Percentiles rank a stretch among this genome's conserved stretches.
phyloP scores from a whole-genome alignment of 2,329 filamentous ascomycete genomes.

The Dactylella cylindrospora region DNA sequence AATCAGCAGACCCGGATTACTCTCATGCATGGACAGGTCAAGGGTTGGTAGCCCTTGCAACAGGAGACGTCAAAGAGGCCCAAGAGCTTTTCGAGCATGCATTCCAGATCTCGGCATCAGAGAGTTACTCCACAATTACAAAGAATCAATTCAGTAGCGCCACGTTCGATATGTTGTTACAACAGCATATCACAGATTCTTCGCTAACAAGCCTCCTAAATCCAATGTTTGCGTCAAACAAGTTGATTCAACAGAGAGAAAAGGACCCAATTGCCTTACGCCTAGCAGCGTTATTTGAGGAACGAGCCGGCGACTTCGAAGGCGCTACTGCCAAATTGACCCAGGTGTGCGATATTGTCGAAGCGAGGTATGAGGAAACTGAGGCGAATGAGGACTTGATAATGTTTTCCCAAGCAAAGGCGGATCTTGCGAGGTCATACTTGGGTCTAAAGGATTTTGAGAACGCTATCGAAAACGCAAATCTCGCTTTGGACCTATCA shows the following conservation, averaged over 20 bases:
- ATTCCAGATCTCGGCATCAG: conserved; percentile 76
- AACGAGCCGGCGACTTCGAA: conserved; percentile 70
- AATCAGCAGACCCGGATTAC: conserved; percentile 92
- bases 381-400: conserved; percentile 74
- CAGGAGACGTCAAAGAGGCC: conserved; percentile 70
- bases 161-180: conserved; percentile 76
- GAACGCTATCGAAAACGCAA: conserved; percentile 74
- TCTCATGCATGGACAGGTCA: conserved; percentile 93
- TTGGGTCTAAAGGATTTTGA: conserved; percentile 68
- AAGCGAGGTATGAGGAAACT: conserved; percentile 79
- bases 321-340: conserved; percentile 67
- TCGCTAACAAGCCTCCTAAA: conserved; percentile 70
- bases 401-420: conserved; percentile 77
- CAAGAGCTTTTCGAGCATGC: conserved; percentile 87
- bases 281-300: conserved; percentile 75
- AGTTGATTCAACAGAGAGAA: conserved; percentile 71
- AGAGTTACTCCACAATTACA: conserved; percentile 65
- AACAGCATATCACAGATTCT: conserved; percentile 55
- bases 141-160: conserved; percentile 77
- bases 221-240: conserved; percentile 83
- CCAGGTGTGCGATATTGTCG: conserved; percentile 67
- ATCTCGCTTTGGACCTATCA: conserved; percentile 76
- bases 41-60: conserved; percentile 76
- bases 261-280: conserved; percentile 73
- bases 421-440: conserved; percentile 81